A percentile compares a stretch with the other conserved stretches of the same genome.
These are phyloP conservation scores for Penicillium sp. DNA, from an alignment of 2,329 filamentous ascomycete genomes.

Conservation along the genomic window DNA sequence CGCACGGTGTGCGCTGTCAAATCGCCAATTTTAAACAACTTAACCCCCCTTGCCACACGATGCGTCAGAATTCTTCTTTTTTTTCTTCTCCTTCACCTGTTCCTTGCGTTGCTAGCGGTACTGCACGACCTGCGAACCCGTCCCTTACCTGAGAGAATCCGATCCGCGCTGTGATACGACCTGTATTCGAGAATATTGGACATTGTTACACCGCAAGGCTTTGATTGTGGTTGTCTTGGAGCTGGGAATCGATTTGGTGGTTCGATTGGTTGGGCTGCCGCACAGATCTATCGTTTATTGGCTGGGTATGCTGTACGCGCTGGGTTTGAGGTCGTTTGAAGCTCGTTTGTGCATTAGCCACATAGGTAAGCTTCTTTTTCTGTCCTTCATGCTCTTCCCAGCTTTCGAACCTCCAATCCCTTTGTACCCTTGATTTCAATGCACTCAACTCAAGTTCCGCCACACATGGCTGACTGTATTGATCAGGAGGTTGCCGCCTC, in stretches of 20 bases:
- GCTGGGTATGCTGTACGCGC: slow-evolving; percentile 29
- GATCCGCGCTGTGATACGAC: slow-evolving; percentile 4
- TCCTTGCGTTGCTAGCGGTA: slow-evolving; percentile 27
- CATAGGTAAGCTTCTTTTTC: slow-evolving; percentile 29
- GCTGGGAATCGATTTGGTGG: not conserved
- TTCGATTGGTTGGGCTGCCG: not conserved
- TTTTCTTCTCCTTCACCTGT: slow-evolving; percentile 18
- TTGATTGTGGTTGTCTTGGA: not conserved
- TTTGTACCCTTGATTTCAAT: not conserved
- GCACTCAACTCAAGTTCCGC: not conserved
- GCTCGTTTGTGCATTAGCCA: slow-evolving; percentile 28
- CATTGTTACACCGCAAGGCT: not conserved
- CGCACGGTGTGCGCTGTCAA: slow-evolving; percentile 2
- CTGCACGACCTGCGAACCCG: not conserved
- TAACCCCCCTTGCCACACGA: slow-evolving; percentile 27
- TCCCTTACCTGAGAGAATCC: not conserved
- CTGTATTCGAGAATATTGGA: slow-evolving; percentile 6
- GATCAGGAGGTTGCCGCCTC: slow-evolving; percentile 31
- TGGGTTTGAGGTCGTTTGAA: slow-evolving; percentile 26
- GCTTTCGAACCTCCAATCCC: too few relatives aligned
- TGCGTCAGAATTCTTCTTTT: slow-evolving; percentile 32
- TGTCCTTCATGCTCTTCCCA: not conserved
- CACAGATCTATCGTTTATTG: slow-evolving; percentile 1
- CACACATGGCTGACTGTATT: not conserved
- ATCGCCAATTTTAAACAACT: not conserved